phyloP scores from a whole-genome alignment of 2,329 filamentous ascomycete genomes.

The Colletotrichum echinochloae region DNA sequence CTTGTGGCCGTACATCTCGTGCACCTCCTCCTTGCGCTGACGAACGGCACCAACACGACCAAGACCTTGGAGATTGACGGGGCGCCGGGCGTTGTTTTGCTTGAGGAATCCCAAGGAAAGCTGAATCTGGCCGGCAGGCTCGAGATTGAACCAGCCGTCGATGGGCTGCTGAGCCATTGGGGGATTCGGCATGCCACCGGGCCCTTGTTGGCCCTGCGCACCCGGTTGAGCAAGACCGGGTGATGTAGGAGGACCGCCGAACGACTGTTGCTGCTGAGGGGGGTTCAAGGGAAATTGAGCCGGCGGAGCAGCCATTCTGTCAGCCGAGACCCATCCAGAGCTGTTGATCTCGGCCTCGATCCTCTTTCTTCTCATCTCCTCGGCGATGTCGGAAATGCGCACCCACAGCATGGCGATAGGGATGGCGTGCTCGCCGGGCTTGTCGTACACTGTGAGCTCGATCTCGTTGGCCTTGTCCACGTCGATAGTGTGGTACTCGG shows the following conservation, averaged over 20 bases:
- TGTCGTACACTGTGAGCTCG: constrained; percentile 97
- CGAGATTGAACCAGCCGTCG: constrained; percentile 96
- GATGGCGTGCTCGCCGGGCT: constrained; percentile 87
- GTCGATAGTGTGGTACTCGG: constrained; percentile 90
- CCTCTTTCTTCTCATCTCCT: constrained; percentile 96
- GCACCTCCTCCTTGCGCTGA: constrained; percentile 96
- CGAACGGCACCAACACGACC: constrained; percentile 96
- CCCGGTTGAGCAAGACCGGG: constrained; percentile 53
- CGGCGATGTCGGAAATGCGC: constrained; percentile 94
- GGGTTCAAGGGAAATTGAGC: constrained; percentile 71
- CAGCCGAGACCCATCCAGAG: constrained; percentile 96
- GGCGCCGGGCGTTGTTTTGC: constrained; percentile 84
- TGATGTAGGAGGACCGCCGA: constrained; percentile 59
- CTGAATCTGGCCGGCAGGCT: constrained; percentile 93
- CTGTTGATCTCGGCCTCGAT: constrained; percentile 96
- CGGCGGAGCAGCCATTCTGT: constrained; percentile 82
- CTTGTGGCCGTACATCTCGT: constrained; percentile 99
- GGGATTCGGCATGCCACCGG: constrained; percentile 53
- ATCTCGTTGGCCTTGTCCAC: constrained; percentile 99
- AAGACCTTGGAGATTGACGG: constrained; percentile 89
- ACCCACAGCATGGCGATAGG: constrained; percentile 98
- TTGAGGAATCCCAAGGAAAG: constrained; percentile 93
- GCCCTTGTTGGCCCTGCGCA: constrained; percentile 49
- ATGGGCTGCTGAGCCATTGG: constrained; percentile 73
- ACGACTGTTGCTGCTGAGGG: constrained; percentile 54